A percentile compares a stretch with the other conserved stretches of the same genome.
phyloP scores from a whole-genome alignment of 345 rosid genomes.

The Laguncularia racemosa region DNA sequence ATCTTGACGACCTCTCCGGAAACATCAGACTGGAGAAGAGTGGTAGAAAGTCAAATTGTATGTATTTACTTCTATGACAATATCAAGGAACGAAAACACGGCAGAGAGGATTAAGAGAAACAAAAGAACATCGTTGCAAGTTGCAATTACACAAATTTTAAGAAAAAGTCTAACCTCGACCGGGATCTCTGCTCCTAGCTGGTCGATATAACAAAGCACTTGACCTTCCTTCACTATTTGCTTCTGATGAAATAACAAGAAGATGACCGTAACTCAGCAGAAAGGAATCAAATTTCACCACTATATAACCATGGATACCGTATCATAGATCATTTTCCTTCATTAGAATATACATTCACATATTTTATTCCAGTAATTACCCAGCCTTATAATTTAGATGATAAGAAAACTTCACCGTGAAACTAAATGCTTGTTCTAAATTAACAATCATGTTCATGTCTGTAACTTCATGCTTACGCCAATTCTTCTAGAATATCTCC shows the following conservation, averaged over 20 bases:
- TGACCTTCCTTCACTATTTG: constrained; percentile 89
- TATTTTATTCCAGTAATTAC: no score
- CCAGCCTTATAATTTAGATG: no score
- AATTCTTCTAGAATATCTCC: no score
- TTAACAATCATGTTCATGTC: no score
- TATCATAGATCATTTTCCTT: no score
- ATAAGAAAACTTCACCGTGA: no score
- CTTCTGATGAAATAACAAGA: constrained; percentile 41
- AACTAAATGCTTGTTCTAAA: no score
- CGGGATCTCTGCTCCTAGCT: constrained; percentile 75
- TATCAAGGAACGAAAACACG: neutral
- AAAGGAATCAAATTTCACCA: neutral
- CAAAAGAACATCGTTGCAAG: neutral
- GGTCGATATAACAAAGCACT: constrained; percentile 77
- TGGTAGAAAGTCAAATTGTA: neutral
- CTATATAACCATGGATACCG: neutral
- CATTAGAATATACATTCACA: no score
- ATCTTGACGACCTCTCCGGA: constrained; percentile 75
- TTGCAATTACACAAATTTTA: neutral
- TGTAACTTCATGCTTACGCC: no score
- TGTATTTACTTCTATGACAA: neutral
- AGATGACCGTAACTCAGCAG: constrained; percentile 9
- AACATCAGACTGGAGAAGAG: constrained; percentile 58
- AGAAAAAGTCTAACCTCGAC: constrained; percentile 42
- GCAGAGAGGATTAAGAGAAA: neutral